Evolutionary conservation across 371 early-diverging fungal species (phyloP).

Genomic region (Rhizopus arrhizus): DNA sequence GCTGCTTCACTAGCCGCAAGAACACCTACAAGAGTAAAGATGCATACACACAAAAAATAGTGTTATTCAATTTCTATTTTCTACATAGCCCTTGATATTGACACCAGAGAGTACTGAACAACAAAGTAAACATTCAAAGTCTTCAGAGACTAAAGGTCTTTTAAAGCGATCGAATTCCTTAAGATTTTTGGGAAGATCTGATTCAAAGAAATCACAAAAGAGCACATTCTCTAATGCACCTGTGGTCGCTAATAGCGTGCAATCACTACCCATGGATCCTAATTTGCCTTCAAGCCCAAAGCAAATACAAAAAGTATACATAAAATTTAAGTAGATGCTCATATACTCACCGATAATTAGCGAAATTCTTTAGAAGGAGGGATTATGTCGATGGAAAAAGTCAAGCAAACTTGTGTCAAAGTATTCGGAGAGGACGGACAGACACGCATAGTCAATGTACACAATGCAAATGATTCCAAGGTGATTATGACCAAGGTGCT

Average conservation of each 20-base stretch:
- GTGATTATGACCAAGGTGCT: constrained; percentile 63
- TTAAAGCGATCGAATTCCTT: constrained; percentile 54
- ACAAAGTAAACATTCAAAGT: constrained; percentile 37
- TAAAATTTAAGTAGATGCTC: background rate
- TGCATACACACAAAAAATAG: background rate
- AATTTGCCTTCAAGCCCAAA: constrained; percentile 38
- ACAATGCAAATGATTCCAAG: constrained; percentile 57
- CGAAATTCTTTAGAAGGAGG: constrained; percentile 51
- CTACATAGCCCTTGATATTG: background rate
- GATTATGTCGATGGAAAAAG: constrained; percentile 69
- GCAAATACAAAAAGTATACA: constrained; percentile 37
- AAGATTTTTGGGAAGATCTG: constrained; percentile 50
- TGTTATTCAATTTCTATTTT: background rate
- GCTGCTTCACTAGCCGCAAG: constrained; percentile 36
- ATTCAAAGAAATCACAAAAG: constrained; percentile 45
- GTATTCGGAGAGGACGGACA: constrained; percentile 73
- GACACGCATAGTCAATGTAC: constrained; percentile 66
- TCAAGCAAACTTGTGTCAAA: constrained; percentile 69
- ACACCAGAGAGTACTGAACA: constrained; percentile 29
- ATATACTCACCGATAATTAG: constrained; percentile 14
- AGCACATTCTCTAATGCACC: constrained; percentile 14
- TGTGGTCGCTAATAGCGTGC: constrained; percentile 2
- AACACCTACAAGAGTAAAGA: constrained; percentile 23
- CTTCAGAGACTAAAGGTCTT: constrained; percentile 44
- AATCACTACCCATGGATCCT: background rate